Evolutionary conservation across 202 grass and related monocot species (phyloP), one percentile per base, ranked within the genome.

Genomic region (Hordeum pubiflorum): DNA sequence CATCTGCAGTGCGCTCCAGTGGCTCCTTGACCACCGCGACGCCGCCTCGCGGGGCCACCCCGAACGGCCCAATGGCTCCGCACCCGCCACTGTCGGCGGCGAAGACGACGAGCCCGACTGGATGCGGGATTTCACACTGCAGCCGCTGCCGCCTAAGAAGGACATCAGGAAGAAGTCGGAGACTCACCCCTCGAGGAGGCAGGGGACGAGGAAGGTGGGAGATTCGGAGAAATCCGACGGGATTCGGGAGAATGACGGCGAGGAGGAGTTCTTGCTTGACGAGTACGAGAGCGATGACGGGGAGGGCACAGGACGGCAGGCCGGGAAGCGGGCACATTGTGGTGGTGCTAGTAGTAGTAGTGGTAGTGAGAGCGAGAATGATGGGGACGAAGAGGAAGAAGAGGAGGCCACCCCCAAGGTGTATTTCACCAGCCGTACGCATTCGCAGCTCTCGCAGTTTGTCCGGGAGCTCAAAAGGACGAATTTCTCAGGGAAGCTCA

Each of bases 361-460:
- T 17, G 88, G 89, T 57, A 89, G 86, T 13, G 88, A 93, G 31
- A 79, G 72, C 5, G 84, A 88, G 66, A 87, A 72, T 26, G 83
- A 40, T 12, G 86, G 46, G 29, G 83, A 82, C 26, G 86, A 85
- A 24, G 83, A 85, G 2, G 86, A 83, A 31, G 90, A 91, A 18
- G 93, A 88, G 58, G 87, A 92, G 79, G 88, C 86, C 70, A 94
- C 82, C 17, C 94, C 91, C 4, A 91, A 94, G 84, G 90, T 94
- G 60, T 94, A 84, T 69, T 97, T 97, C 75, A 89, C 83, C 3
- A 97, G 94, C 83, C 67, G 94, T 82, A 97, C 92, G 5, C 94
- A 97, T 65, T 94, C 94, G n/a, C 91, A 97, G 81, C 83, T 97
- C 44, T 92, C 94, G 2, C 94, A 94, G 84, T 97, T 97, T 79